phyloP scores from a whole-genome alignment of 2,329 filamentous ascomycete genomes.

The Trichophyton verrucosum region DNA sequence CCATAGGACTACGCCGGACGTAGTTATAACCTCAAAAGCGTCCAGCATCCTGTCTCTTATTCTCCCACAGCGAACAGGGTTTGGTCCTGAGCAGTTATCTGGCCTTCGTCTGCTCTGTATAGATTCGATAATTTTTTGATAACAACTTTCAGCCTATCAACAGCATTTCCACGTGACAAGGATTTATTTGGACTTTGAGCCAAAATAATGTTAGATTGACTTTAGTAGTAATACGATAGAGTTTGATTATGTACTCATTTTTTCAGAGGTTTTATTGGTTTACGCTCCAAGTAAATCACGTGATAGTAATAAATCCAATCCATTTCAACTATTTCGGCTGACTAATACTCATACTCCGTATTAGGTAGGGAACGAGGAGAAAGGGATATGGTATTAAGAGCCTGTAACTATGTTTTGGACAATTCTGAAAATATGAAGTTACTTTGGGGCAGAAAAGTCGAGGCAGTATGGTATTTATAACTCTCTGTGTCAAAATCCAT shows the following conservation, averaged over 20 bases:
- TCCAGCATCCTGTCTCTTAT: conserved; percentile 60
- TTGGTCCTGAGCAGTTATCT: background rate
- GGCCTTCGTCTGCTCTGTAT: background rate
- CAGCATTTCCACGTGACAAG: background rate
- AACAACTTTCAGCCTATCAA: background rate
- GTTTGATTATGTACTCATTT: background rate
- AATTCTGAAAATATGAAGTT: no score
- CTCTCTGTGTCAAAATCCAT: no score
- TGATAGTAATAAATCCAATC: no score
- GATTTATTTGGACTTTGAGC: background rate
- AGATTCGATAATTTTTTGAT: background rate
- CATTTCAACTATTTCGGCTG: no score
- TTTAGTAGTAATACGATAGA: background rate
- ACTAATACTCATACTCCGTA: no score
- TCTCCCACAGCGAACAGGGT: background rate
- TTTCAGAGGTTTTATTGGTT: background rate
- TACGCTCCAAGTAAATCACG: no score
- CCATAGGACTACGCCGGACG: conserved; percentile 93
- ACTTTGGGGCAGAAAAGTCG: background rate
- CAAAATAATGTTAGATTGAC: background rate
- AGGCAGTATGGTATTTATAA: background rate
- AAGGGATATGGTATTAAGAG: no score
- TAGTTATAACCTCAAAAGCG: conserved; percentile 91
- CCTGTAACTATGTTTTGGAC: no score
- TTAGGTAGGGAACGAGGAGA: no score